Evolutionary conservation across 2,329 filamentous ascomycete genomes (phyloP).

Genomic region (Dothistroma pini): DNA sequence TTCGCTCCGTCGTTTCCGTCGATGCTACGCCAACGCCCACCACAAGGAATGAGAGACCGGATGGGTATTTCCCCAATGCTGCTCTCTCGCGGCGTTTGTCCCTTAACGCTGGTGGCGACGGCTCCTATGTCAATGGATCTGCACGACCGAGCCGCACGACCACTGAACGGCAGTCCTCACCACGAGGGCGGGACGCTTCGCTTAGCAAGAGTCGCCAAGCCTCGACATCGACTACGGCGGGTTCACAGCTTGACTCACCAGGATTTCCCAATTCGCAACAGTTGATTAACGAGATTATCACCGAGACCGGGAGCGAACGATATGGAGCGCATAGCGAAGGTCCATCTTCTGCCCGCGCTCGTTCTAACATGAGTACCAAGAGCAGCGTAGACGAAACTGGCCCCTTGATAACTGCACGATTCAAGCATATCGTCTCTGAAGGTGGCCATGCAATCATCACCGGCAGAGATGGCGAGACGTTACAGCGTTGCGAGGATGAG

Average conservation of each 20-base stretch:
- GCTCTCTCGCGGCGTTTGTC: slow-evolving; percentile 24
- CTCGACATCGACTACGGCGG: slow-evolving; percentile 16
- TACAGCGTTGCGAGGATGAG: slow-evolving; percentile 85
- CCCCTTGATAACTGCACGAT: slow-evolving; percentile 65
- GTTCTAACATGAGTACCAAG: slow-evolving; percentile 35
- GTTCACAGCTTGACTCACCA: slow-evolving; percentile 7
- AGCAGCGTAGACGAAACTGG: slow-evolving; percentile 42
- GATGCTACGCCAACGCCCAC: slow-evolving; percentile 49
- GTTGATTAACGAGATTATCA: slow-evolving; percentile 22
- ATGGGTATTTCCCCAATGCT: slow-evolving; percentile 38
- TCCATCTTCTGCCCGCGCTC: slow-evolving; percentile 25
- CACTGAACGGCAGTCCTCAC: slow-evolving; percentile 5
- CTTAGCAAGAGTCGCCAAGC: slow-evolving; percentile 10
- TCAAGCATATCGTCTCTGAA: slow-evolving; percentile 72
- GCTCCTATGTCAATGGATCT: neutral
- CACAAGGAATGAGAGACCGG: slow-evolving; percentile 18
- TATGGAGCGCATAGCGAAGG: slow-evolving; percentile 24
- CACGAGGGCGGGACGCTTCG: slow-evolving; percentile 4
- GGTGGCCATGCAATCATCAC: slow-evolving; percentile 81
- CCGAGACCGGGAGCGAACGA: slow-evolving; percentile 17
- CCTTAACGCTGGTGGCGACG: neutral
- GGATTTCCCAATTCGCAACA: slow-evolving; percentile 8
- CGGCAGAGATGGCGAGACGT: slow-evolving; percentile 64
- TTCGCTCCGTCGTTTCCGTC: slow-evolving; percentile 72
- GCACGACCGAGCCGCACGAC: slow-evolving; percentile 10